Base-by-base conservation (phyloP, 2,329 filamentous ascomycete genomes). In the Raffaelea arxii region DNA sequence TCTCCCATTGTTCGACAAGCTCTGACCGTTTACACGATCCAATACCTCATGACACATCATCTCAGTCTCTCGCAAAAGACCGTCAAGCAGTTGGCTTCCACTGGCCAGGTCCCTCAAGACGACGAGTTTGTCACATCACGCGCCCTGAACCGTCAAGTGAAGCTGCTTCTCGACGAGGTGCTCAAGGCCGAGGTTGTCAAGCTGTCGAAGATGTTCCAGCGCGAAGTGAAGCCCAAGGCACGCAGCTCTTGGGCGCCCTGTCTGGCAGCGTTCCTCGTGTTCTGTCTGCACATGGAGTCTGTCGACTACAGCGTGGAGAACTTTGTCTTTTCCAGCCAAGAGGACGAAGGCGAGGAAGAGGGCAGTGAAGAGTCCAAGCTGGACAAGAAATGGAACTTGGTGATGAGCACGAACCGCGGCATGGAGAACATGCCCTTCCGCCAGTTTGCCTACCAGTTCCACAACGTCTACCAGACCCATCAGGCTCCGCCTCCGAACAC, bases 371-470 rank as follows among this genome's bases (percentile, higher is more conserved):
- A 67, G 25, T 73, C 71, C n/a, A n/a, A n/a, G n/a, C n/a, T n/a
- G n/a, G n/a, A n/a, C n/a, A n/a, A n/a, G n/a, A n/a, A n/a, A n/a
- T n/a, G n/a, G n/a, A n/a, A n/a, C n/a, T n/a, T n/a, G n/a, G n/a
- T n/a, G n/a, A 61, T 75, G 39, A 60, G 62, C 6, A 60, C 71
- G 25, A 74, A 70, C 60, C 59, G 59, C 25, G 70, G 74, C 55
- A 65, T 79, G 41, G 75, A 79, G 56, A 75, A 76, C 53, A 63
- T 78, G 63, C 75, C 75, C 1, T 79, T 79, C 56, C 74, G 70
- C 59, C 75, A 79, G 59, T 77, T 79, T 54, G 72, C 72, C 4
- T 76, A 74, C 51, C 74, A 77, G 59, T 79, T 79, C 56, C 75
- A 79, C 58, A 69, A 77, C 55, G 66, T 77, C 47, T 79, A 77